A percentile compares a stretch with the other conserved stretches of the same genome.
These are phyloP conservation scores for Ustilago tritici DNA, from an alignment of 1,284 basidiomycete species.

Conservation along the genomic window DNA sequence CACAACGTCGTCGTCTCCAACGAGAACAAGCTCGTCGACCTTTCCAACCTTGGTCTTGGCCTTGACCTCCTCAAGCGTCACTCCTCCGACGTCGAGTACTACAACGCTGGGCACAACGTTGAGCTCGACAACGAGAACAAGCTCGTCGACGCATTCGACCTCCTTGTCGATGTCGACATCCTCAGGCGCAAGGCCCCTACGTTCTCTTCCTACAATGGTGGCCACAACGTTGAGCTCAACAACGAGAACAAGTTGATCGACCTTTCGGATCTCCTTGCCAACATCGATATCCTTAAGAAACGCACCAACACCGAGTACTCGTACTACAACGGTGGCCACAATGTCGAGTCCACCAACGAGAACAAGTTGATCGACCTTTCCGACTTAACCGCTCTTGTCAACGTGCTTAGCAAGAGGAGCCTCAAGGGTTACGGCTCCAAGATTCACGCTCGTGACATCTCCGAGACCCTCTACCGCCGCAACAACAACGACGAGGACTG, in stretches of 20 bases:
- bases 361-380: constrained; percentile 51
- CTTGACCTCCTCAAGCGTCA: constrained; percentile 39
- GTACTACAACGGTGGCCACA: constrained; percentile 46
- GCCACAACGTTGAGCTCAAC: constrained; percentile 47
- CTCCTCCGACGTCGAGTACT: constrained; percentile 25
- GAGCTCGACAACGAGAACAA: constrained; percentile 40
- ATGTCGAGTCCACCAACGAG: constrained; percentile 42
- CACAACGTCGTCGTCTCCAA: constrained; percentile 48
- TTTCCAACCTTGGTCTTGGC: constrained; percentile 28
- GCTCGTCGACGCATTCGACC: constrained; percentile 25
- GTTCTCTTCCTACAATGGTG: constrained; percentile 42
- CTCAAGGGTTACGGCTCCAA: constrained; percentile 29
- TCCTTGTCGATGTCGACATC: constrained; percentile 25
- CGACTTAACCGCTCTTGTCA: constrained; percentile 43
- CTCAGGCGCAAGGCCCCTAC: constrained; percentile 25
- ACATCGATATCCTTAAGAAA: constrained; percentile 29
- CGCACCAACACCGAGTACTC: constrained; percentile 15
- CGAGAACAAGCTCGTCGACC: constrained; percentile 54
- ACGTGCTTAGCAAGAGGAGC: constrained; percentile 42
- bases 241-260: constrained; percentile 45
- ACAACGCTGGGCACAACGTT: constrained; percentile 40
- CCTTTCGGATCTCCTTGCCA: constrained; percentile 23
- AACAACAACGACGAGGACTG: constrained; percentile 49
- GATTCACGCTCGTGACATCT: constrained; percentile 46
- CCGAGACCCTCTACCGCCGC: constrained; percentile 42